Base-by-base conservation (phyloP, 2,329 filamentous ascomycete species). In the Lomentospora prolificans region DNA sequence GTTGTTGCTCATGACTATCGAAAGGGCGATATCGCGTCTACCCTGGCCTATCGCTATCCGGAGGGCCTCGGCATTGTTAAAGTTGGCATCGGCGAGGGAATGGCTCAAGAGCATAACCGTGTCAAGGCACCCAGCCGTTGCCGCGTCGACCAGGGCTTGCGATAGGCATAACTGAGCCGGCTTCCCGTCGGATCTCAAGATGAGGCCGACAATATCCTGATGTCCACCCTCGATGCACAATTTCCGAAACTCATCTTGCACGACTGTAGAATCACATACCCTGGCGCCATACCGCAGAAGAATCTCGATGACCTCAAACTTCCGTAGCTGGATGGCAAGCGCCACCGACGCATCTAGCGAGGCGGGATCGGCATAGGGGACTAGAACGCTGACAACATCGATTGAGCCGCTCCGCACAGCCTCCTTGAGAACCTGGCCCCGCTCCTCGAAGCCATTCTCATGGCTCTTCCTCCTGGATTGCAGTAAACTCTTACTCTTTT, bases 331-430 rank as follows among this genome's bases (percentile, higher is more conserved):
- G 10, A 82, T 72, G 4, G 80, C 79, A 3, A 71, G 61, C 0
- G 77, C 74, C 12, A 82, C 66, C 17, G 76, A 73, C 0, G 67
- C 69, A 59, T 82, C 77, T 19, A 82, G 67, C 6, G 75, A 72
- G 17, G 74, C 56, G 1, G 73, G 66, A 59, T 82, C 79, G 17
- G 78, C 78, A 57, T 80, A 74, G 0, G 77, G 76, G 2, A 79
- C 65, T 28, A 83, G 64, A 4, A 82, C 73, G 53, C 77, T 71
- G 2, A 81, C 71, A 72, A 80, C 78, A 52, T 81, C 76, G 22
- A 71, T 57, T 17, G 80, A 75, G 14, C 71, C 70, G 59, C 73
- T 74, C 59, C 75, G 69, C 8, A 80, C 75, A 0, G 79, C 79
- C 17, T 74, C 71, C 54, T 75, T 75, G 4, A 82, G 65, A 3